Evolutionary conservation across 108 stramenopile genomes (phyloP).

Genomic region (Skeletonema menzelii): DNA sequence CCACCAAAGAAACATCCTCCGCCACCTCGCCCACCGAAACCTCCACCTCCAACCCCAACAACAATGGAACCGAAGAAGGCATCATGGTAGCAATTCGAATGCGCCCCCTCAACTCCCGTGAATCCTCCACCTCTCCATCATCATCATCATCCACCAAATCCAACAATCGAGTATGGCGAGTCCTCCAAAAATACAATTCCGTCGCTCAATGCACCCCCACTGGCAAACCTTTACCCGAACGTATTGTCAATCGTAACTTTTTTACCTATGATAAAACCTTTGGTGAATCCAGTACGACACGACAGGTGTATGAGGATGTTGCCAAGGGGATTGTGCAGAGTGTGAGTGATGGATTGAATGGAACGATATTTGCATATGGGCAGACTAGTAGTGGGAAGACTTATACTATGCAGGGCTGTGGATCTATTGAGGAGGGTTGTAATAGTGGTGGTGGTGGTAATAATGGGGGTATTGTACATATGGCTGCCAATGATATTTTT

Average conservation of each 20-base stretch:
- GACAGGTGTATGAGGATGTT: conserved; percentile 86
- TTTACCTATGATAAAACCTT: conserved; percentile 96
- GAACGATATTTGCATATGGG: conserved; percentile 96
- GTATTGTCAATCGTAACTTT: conserved; percentile 73
- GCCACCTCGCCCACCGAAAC: too few relatives aligned
- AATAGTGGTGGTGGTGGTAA: conserved; percentile 22
- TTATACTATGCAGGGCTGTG: conserved; percentile 90
- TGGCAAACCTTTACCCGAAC: conserved; percentile 74
- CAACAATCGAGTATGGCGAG: conserved; percentile 73
- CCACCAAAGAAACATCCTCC: too few relatives aligned
- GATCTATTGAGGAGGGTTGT: conserved; percentile 65
- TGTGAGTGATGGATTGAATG: conserved; percentile 94
- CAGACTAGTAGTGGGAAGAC: conserved; percentile 94
- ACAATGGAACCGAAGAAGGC: background rate
- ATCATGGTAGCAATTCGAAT: conserved; percentile 89
- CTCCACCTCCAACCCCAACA: background rate
- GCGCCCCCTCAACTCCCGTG: conserved; percentile 87
- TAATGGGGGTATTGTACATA: conserved; percentile 74
- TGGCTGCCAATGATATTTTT: conserved; percentile 88
- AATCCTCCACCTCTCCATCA: conserved; percentile 12
- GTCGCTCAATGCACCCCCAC: conserved; percentile 69
- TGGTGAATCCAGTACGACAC: conserved; percentile 75
- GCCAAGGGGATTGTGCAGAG: conserved; percentile 86
- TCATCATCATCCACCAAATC: conserved; percentile 4
- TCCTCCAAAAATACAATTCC: conserved; percentile 76